A percentile compares a stretch with the other conserved stretches of the same genome.
Evolutionary conservation across 176 grass and related monocot genomes (phyloP).

Genomic region (Oryza coarctata): DNA sequence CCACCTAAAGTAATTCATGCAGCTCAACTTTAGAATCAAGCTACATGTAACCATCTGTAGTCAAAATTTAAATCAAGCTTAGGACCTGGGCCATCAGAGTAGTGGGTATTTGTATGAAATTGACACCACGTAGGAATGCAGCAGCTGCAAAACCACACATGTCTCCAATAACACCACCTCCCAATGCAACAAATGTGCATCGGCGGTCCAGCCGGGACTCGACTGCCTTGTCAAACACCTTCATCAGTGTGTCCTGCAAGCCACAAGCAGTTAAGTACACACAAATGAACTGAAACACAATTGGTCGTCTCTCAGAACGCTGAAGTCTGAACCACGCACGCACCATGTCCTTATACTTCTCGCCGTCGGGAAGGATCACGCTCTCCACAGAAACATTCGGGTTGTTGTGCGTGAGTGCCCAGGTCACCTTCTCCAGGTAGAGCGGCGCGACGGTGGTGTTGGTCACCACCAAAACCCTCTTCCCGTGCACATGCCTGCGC

Average conservation of each 20-base stretch:
- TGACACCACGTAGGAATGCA: constrained; percentile 85
- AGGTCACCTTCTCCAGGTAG: constrained; percentile 87
- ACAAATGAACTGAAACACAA: neutral
- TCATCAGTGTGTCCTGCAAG: constrained; percentile 74
- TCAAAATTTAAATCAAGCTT: constrained; percentile 17
- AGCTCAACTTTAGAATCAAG: constrained; percentile 4
- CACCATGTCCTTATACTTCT: constrained; percentile 95
- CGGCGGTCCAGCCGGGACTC: constrained; percentile 64
- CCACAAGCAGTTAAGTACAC: constrained; percentile 9
- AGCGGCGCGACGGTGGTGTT: constrained; percentile 82
- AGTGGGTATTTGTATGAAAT: constrained; percentile 99
- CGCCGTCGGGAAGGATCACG: constrained; percentile 88
- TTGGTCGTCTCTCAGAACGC: neutral
- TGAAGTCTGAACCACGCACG: constrained; percentile 4
- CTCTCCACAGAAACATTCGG: constrained; percentile 71
- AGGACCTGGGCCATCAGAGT: constrained; percentile 91
- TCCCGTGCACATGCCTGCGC: constrained; percentile 91
- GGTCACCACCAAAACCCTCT: constrained; percentile 89
- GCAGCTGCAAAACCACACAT: constrained; percentile 91
- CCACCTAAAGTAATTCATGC: constrained; percentile 56
- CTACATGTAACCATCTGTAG: neutral
- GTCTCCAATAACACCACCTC: constrained; percentile 91
- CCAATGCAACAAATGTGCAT: constrained; percentile 86
- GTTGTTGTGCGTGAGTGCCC: constrained; percentile 75
- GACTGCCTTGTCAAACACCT: constrained; percentile 90